phyloP scores from a whole-genome alignment of 169 alveolate species.

The Perkinsus chesapeaki region DNA sequence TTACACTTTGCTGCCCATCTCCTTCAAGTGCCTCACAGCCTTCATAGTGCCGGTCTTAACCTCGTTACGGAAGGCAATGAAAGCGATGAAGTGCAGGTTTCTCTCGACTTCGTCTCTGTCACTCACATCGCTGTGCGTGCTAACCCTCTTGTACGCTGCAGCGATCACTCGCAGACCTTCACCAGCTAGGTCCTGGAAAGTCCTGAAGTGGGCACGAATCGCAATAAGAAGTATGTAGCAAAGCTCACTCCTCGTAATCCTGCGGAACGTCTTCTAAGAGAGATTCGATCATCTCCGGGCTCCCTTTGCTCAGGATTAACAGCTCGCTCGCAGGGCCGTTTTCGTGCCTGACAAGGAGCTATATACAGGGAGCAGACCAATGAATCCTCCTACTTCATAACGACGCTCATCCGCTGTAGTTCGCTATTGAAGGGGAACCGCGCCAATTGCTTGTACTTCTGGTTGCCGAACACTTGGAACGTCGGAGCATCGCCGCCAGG shows the following conservation, averaged over 20 bases:
- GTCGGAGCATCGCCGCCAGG: neutral
- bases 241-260: slow-evolving; percentile 71
- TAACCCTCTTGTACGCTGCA: slow-evolving; percentile 41
- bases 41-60: neutral
- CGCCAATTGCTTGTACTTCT: slow-evolving; percentile 14
- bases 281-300: slow-evolving; percentile 84
- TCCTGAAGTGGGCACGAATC: neutral
- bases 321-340: slow-evolving; percentile 17
- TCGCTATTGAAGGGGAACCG: slow-evolving; percentile 75
- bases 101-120: neutral
- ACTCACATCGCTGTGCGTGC: neutral
- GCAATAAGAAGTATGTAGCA: neutral
- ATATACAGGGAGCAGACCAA: slow-evolving; percentile 9
- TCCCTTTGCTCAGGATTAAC: slow-evolving; percentile 82
- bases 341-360: slow-evolving; percentile 6
- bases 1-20: neutral
- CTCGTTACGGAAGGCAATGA: neutral
- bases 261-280: slow-evolving; percentile 76
- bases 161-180: slow-evolving; percentile 44
- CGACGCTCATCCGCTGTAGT: slow-evolving; percentile 68
- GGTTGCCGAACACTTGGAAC: neutral
- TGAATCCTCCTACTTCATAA: slow-evolving; percentile 27
- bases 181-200: neutral
- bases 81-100: neutral
- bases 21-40: neutral